Evolutionary conservation across 208 protist species (phyloP), one percentile per base, ranked within the genome.

Genomic region (Spongospora subterranea): DNA sequence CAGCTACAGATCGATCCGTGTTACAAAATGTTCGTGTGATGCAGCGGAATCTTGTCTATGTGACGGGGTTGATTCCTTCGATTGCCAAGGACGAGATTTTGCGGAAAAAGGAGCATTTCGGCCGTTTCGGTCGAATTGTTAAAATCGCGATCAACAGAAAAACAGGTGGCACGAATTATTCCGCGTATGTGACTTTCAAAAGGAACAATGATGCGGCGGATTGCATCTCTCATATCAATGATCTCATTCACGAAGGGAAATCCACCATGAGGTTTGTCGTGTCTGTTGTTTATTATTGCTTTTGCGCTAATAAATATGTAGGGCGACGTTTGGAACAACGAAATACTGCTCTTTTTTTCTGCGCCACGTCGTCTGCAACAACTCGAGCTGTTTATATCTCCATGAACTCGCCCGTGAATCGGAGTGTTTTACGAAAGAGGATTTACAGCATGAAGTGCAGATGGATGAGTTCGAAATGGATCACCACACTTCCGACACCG

Each of bases 271-370:
- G 38, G 71, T 88, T 88, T 6, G 71, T 45, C 17, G 13, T 32
- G 6, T 39, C 17, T 45, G 71, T 45, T 6, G 17, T 6, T 45
- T 45, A 24, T 24, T 6, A 24, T 6, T 45, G 6, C 71, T 17
- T 24, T 6, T 39, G 6, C 71, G 71, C 38, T 45, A 24, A 45
- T 89, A n/a, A 38, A 0, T 54, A n/a, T 54, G 0, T 45, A 94
- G 94, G 24, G 95, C 96, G 0, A 96, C 95, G 0, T 97, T 96
- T 92, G 96, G 96, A 24, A 97, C 96, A n/a, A 97, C 96, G 0
- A 98, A 98, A 88, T 98, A 98, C 88, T 98, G 96, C 93, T 92
- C 93, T 0, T 94, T 96, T 60, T 98, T 97, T 89, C 90, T 98
- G 38, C 91, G 94, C 35, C 54, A 94, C 38, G 41, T 94, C 0